Evolutionary conservation across 2,329 filamentous ascomycete genomes (phyloP), one percentile per base, ranked within the genome.

Genomic region (Fusarium paranaense): DNA sequence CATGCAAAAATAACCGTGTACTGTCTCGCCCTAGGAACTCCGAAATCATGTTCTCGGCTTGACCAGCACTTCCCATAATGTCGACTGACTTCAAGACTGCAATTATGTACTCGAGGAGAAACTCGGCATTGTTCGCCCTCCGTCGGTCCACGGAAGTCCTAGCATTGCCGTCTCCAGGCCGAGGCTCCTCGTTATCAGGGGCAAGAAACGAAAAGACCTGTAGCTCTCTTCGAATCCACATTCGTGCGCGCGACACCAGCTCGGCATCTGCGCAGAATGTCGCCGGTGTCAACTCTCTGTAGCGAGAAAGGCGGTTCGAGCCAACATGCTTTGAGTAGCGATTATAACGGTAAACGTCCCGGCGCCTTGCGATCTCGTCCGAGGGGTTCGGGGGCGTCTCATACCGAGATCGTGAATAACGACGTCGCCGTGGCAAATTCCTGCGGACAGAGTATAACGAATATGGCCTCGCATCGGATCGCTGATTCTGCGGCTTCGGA

Each of bases 61-160:
- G 90, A 0, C 95, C 95, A 42, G 89, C 88, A 71, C 93, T 94
- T 5, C 91, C 93, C 82, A 95, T 95, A 6, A 95, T 87, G 78
- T 98, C 95, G 18, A 97, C 90, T 0, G 91, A 94, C 80, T 94
- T 95, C 67, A 98, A 83, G 25, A 98, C 93, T 11, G 93, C 93
- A 45, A 98, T 84, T 62, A 97, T 90, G 80, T 97, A 98, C 78
- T 97, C 94, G 11, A 98, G 87, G 13, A 98, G 82, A 71, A 95
- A 97, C 78, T 97, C 95, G 9, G 93, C 90, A 78, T 95, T 96
- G 74, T 90, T 92, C 6, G 88, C 88, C 45, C 90, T 72, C 25
- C 75, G 79, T 63, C 64, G 80, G 73, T 71, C 77, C 77, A 59
- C 64, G 2, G 54, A 40, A 6, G 52, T 71, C 37, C 64, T 69